phyloP scores from a whole-genome alignment of 352 stramenopile species.

The Pythium periplocum region DNA sequence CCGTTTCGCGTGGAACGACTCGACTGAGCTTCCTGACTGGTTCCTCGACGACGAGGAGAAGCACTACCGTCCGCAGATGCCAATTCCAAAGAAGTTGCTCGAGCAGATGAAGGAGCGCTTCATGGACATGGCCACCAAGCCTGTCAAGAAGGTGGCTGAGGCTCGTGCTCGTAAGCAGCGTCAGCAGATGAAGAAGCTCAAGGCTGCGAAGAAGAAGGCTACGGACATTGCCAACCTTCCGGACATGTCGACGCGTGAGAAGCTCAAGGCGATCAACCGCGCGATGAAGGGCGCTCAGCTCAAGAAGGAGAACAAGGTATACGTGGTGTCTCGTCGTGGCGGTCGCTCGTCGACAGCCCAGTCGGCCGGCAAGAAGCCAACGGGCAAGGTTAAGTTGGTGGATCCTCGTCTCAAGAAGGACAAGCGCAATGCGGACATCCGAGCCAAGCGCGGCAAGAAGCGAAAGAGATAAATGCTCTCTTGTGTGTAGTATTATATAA shows the following conservation, averaged over 20 bases:
- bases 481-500: conserved; percentile 1
- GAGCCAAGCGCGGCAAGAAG: conserved; percentile 81
- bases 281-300: conserved; percentile 91
- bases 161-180: conserved; percentile 95
- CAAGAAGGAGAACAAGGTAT: conserved; percentile 94
- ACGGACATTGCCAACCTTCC: conserved; percentile 93
- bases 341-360: conserved; percentile 41
- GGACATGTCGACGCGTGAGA: conserved; percentile 97
- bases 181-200: conserved; percentile 91
- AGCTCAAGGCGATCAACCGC: conserved; percentile 98
- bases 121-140: conserved; percentile 94
- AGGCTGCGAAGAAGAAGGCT: conserved; percentile 97
- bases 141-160: conserved; percentile 99
- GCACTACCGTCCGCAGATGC: conserved; percentile 97
- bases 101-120: conserved; percentile 98
- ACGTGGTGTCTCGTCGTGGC: conserved; percentile 90
- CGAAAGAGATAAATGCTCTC: conserved; percentile 62
- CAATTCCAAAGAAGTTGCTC: conserved; percentile 94
- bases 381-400: conserved; percentile 94
- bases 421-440: conserved; percentile 86
- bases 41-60: conserved; percentile 95
- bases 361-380: conserved; percentile 70
- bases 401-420: conserved; percentile 98
- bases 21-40: conserved; percentile 95
- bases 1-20: conserved; percentile 98